These are phyloP conservation scores for Penicillium italicum DNA, from an alignment of 2,329 filamentous ascomycete genomes.

Conservation along the genomic window DNA sequence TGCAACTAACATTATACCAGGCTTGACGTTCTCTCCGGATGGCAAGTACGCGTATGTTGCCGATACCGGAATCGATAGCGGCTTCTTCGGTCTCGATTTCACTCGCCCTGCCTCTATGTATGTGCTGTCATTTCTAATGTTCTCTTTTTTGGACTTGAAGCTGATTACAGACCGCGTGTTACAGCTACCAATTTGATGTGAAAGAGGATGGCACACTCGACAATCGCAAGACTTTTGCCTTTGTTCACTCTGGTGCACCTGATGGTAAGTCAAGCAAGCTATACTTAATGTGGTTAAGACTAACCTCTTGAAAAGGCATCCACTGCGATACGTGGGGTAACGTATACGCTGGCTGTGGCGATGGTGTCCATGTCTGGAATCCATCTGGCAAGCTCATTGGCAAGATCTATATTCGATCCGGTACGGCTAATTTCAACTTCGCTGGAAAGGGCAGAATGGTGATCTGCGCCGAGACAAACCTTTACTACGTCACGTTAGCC, in stretches of 20 bases:
- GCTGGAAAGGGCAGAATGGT: slow-evolving; percentile 28
- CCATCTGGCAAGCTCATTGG: slow-evolving; percentile 49
- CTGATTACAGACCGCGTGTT: background rate
- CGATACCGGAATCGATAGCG: slow-evolving; percentile 18
- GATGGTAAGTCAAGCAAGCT: slow-evolving; percentile 10
- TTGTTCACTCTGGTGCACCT: slow-evolving; percentile 10
- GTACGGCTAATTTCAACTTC: slow-evolving; percentile 50
- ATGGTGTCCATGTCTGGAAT: slow-evolving; percentile 55
- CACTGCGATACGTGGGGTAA: slow-evolving; percentile 54
- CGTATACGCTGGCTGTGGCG: slow-evolving; percentile 53
- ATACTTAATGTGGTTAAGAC: background rate
- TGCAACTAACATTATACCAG: background rate
- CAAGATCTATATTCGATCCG: slow-evolving; percentile 48
- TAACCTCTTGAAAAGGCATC: slow-evolving; percentile 27
- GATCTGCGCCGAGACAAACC: slow-evolving; percentile 18
- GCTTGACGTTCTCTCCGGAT: slow-evolving; percentile 19
- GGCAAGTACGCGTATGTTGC: slow-evolving; percentile 17
- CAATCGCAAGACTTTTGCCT: slow-evolving; percentile 19
- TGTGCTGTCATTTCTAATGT: background rate
- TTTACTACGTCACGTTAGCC: slow-evolving; percentile 20
- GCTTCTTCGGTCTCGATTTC: slow-evolving; percentile 16
- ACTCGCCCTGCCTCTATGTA: slow-evolving; percentile 18
- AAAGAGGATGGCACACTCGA: slow-evolving; percentile 13
- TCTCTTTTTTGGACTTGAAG: background rate
- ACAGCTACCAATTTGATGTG: slow-evolving; percentile 15